These are phyloP conservation scores for Nannizziopsis arthrosporioides DNA, from an alignment of 2,329 filamentous ascomycete species.

Conservation along the genomic window DNA sequence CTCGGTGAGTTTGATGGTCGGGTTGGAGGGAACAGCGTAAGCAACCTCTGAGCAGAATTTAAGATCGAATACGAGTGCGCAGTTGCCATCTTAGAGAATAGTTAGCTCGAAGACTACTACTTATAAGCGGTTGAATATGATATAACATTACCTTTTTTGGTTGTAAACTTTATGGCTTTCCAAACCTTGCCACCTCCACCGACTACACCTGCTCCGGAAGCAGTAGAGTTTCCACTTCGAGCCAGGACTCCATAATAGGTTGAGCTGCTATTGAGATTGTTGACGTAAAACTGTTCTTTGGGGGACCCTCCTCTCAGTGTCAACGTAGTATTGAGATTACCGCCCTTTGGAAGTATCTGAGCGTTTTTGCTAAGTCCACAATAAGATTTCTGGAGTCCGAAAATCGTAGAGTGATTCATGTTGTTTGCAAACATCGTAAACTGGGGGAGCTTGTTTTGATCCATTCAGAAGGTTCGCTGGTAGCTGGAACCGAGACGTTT, in stretches of 20 bases:
- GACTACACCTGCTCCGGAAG: conserved; percentile 42
- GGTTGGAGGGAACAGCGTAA: conserved; percentile 80
- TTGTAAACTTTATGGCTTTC: conserved; percentile 58
- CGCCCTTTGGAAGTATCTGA: conserved; percentile 50
- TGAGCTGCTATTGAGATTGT: conserved; percentile 58
- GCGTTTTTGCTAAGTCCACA: conserved; percentile 64
- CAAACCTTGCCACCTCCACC: conserved; percentile 70
- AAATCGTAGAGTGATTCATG: conserved; percentile 44
- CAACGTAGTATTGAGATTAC: conserved; percentile 51
- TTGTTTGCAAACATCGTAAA: conserved; percentile 70
- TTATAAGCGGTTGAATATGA: too few relatives aligned
- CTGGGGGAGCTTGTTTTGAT: conserved; percentile 48
- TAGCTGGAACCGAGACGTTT: conserved; percentile 51
- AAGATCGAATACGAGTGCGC: conserved; percentile 76
- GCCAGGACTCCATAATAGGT: conserved; percentile 64
- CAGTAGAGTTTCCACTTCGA: conserved; percentile 45
- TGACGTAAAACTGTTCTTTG: conserved; percentile 80
- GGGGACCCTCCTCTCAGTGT: conserved; percentile 57
- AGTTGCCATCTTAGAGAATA: conserved; percentile 56
- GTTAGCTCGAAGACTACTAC: not conserved
- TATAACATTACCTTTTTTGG: conserved; percentile 63
- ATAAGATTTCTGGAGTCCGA: conserved; percentile 65
- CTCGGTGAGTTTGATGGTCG: conserved; percentile 47
- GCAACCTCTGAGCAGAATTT: conserved; percentile 78
- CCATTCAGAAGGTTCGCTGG: conserved; percentile 42